phyloP scores from a whole-genome alignment of 129 eudicot genomes.

The Chrysanthemum seticuspe region DNA sequence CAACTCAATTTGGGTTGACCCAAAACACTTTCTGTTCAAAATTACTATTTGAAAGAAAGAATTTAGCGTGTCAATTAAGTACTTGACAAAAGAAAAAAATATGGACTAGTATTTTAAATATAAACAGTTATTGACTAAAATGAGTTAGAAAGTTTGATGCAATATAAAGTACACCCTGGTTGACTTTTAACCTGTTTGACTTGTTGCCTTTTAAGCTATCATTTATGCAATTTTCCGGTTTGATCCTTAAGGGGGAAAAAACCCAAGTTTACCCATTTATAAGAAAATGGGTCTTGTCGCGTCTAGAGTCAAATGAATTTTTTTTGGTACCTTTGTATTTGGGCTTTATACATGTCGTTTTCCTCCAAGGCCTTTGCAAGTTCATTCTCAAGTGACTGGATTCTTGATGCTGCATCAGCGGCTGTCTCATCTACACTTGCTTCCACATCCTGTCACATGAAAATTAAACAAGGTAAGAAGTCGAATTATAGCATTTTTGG shows the following conservation, averaged over 20 bases:
- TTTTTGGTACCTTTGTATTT: conserved; percentile 46
- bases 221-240: not conserved
- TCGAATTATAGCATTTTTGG: conserved; percentile 14
- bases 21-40: not conserved
- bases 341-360: conserved; percentile 59
- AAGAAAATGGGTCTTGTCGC: conserved; percentile 13
- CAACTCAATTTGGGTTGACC: no score
- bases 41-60: no score
- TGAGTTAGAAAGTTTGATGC: not conserved
- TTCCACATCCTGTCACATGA: conserved; percentile 30
- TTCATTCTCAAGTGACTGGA: conserved; percentile 49
- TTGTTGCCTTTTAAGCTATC: not conserved
- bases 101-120: no score
- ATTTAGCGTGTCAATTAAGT: no score
- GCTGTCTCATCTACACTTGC: not conserved
- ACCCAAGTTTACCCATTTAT: conserved; percentile 5
- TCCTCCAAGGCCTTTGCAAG: conserved; percentile 69
- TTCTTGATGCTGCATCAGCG: conserved; percentile 13
- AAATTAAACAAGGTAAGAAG: conserved; percentile 12
- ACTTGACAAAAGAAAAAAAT: no score
- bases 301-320: conserved; percentile 3
- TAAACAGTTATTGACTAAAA: not conserved
- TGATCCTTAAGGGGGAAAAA: not conserved
- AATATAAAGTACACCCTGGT: not conserved
- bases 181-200: conserved; percentile 5